phyloP scores from a whole-genome alignment of 2,329 filamentous ascomycete genomes.

The Neofusicoccum umdonicola region DNA sequence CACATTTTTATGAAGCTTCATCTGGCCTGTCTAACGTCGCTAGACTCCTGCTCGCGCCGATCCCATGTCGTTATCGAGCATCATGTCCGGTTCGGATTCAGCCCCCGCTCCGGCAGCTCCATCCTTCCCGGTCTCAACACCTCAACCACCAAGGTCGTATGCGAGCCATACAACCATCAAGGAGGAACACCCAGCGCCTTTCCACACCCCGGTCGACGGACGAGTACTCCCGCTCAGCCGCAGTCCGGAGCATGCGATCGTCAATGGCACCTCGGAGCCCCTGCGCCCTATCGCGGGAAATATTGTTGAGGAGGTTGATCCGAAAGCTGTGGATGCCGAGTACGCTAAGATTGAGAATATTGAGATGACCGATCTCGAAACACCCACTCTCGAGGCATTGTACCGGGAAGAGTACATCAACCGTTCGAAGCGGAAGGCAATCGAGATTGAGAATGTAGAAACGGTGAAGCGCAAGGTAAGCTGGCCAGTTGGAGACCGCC shows the following conservation, averaged over 20 bases:
- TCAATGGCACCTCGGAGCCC: constrained; percentile 11
- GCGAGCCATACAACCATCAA: neutral
- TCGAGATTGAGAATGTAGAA: constrained; percentile 65
- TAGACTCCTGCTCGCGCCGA: constrained; percentile 74
- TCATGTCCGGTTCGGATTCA: constrained; percentile 77
- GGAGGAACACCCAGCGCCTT: neutral
- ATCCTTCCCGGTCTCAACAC: constrained; percentile 18
- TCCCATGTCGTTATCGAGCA: constrained; percentile 95
- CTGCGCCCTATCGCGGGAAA: constrained; percentile 8
- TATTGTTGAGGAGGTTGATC: constrained; percentile 35
- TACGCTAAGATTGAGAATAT: constrained; percentile 59
- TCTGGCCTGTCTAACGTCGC: constrained; percentile 26
- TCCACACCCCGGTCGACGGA: neutral
- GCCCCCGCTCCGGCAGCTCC: constrained; percentile 44
- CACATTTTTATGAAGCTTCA: constrained; percentile 18
- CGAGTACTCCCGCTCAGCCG: neutral
- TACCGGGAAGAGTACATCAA: constrained; percentile 52
- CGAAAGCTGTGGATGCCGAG: constrained; percentile 66
- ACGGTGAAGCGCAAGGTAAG: constrained; percentile 61
- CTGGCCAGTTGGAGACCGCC: neutral
- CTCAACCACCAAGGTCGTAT: constrained; percentile 1
- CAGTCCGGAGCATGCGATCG: constrained; percentile 1
- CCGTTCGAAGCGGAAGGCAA: constrained; percentile 63
- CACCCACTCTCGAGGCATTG: constrained; percentile 50
- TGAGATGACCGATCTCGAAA: constrained; percentile 59